These are phyloP conservation scores for Rutidosis leptorrhynchoides DNA, from an alignment of 129 eudicot genomes.

Conservation along the genomic window DNA sequence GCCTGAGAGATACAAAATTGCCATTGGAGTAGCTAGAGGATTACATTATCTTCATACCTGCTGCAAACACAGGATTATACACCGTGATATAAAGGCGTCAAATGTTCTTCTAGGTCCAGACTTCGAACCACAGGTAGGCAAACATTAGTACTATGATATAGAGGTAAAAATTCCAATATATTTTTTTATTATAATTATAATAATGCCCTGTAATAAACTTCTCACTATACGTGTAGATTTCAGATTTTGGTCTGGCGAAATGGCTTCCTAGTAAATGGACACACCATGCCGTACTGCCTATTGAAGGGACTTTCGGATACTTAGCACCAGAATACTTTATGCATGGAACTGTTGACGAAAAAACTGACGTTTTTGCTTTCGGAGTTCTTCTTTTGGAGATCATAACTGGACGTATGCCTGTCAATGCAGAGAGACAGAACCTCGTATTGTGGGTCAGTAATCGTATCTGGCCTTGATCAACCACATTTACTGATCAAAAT, in stretches of 20 bases:
- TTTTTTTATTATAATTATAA: too few relatives aligned
- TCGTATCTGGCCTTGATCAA: not conserved
- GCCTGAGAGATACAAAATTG: slow-evolving; percentile 73
- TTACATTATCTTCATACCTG: slow-evolving; percentile 89
- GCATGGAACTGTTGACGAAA: slow-evolving; percentile 92
- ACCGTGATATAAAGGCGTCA: slow-evolving; percentile 93
- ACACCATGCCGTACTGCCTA: slow-evolving; percentile 64
- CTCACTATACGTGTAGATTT: slow-evolving; percentile 44
- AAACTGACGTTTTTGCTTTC: slow-evolving; percentile 81
- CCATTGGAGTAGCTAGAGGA: slow-evolving; percentile 77
- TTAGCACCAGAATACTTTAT: slow-evolving; percentile 92
- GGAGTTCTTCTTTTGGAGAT: slow-evolving; percentile 85
- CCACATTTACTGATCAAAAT: not conserved
- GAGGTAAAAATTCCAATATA: not conserved
- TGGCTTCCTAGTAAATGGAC: slow-evolving; percentile 90
- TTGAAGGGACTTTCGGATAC: slow-evolving; percentile 95
- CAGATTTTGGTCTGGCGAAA: slow-evolving; percentile 94
- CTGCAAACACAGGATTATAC: slow-evolving; percentile 86
- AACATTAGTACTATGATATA: not conserved
- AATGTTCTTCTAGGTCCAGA: slow-evolving; percentile 89
- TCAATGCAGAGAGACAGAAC: slow-evolving; percentile 59
- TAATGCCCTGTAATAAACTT: not conserved
- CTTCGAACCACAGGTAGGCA: slow-evolving; percentile 77
- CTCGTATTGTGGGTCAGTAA: slow-evolving; percentile 74
- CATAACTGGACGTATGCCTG: slow-evolving; percentile 77